Evolutionary conservation across 2,329 filamentous ascomycete species (phyloP).

Genomic region (Lasiodiplodia hormozganensis): DNA sequence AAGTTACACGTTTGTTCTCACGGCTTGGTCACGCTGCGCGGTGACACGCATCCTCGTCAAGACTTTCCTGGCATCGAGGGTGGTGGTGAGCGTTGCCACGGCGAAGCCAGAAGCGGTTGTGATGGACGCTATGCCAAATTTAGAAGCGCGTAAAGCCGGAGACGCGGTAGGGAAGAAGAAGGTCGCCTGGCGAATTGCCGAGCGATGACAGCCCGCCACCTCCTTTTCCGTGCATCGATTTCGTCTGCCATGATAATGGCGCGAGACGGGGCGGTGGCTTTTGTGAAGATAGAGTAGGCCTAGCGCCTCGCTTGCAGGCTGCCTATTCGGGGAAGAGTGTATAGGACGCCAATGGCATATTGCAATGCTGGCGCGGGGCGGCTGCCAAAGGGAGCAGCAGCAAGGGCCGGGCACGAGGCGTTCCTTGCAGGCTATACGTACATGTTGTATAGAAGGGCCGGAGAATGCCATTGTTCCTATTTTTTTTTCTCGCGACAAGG

Average conservation of each 20-base stretch:
- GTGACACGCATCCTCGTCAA: not conserved
- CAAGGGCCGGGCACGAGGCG: not conserved
- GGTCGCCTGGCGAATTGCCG: not conserved
- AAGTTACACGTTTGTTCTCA: not conserved
- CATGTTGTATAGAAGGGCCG: slow-evolving; percentile 4
- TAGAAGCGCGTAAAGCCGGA: slow-evolving; percentile 10
- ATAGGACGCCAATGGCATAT: not conserved
- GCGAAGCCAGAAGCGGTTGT: slow-evolving; percentile 14
- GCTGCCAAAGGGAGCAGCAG: not conserved
- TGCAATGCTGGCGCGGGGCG: not conserved
- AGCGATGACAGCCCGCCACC: slow-evolving; percentile 9
- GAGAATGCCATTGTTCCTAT: slow-evolving; percentile 22
- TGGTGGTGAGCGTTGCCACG: not conserved
- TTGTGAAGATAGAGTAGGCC: not conserved
- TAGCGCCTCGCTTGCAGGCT: slow-evolving; percentile 21
- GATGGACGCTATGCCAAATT: slow-evolving; percentile 12
- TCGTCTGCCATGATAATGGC: not conserved
- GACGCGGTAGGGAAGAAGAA: not conserved
- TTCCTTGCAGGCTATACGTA: slow-evolving; percentile 8
- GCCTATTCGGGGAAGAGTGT: slow-evolving; percentile 19
- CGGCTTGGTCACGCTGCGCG: not conserved
- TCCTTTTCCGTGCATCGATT: slow-evolving; percentile 6
- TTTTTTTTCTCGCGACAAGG: slow-evolving; percentile 1
- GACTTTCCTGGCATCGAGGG: not conserved
- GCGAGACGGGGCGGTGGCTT: slow-evolving; percentile 1